Percentiles rank a stretch among this genome's conserved stretches.
These are phyloP conservation scores for Kalanchoe fedtschenkoi DNA, from an alignment of 164 flowering plant genomes.

Conservation along the genomic window DNA sequence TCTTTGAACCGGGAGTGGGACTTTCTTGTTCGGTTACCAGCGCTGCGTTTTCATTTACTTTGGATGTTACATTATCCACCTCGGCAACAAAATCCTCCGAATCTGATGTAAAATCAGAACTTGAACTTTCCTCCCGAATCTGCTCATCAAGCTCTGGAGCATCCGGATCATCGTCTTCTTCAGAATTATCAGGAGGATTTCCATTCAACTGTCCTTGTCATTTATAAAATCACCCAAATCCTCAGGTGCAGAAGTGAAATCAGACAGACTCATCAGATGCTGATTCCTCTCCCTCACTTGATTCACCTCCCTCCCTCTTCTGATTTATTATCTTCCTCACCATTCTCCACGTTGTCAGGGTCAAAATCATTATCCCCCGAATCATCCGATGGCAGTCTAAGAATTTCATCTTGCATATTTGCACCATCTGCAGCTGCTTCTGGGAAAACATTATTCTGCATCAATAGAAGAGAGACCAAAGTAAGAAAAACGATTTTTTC, in stretches of 20 bases:
- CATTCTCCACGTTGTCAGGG: constrained; percentile 44
- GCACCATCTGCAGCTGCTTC: constrained; percentile 57
- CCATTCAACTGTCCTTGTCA: constrained; percentile 5
- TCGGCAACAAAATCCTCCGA: constrained; percentile 48
- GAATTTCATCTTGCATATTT: constrained; percentile 28
- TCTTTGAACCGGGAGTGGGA: constrained; percentile 27
- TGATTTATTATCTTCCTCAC: constrained; percentile 13
- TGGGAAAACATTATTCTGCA: constrained; percentile 81
- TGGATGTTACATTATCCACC: constrained; percentile 16
- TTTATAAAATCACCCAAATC: constrained; percentile 19
- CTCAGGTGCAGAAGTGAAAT: constrained; percentile 44
- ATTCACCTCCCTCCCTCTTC: not conserved
- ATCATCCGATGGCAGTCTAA: constrained; percentile 68
- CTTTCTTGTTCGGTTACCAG: constrained; percentile 24
- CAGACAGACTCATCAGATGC: constrained; percentile 71
- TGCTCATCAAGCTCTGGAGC: constrained; percentile 32
- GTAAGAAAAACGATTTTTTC: not conserved
- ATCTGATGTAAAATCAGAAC: constrained; percentile 75
- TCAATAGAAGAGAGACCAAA: constrained; percentile 9
- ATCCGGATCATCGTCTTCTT: constrained; percentile 32
- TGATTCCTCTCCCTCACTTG: constrained; percentile 30
- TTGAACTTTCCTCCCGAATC: constrained; percentile 40
- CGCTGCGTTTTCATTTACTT: constrained; percentile 19
- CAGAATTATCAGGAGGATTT: constrained; percentile 1
- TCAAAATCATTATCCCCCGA: constrained; percentile 82